Percentiles rank a stretch among this genome's conserved stretches.
Evolutionary conservation across 2,329 filamentous ascomycete species (phyloP).

Genomic region (Lizonia empirigonia): DNA sequence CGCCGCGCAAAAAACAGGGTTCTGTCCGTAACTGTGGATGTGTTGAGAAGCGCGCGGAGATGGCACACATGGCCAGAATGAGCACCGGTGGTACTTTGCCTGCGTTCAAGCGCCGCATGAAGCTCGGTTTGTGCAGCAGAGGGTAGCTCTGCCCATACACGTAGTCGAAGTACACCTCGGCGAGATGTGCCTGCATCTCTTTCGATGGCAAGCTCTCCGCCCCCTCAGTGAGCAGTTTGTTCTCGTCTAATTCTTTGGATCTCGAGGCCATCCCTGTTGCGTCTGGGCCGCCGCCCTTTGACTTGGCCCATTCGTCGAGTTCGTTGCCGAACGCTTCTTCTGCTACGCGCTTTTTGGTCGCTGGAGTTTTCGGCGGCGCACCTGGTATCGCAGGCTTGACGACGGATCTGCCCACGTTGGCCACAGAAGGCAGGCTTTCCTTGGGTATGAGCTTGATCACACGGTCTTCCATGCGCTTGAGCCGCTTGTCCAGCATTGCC

Average conservation of each 20-base stretch:
- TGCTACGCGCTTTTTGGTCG: conserved; percentile 76
- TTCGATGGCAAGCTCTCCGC: conserved; percentile 79
- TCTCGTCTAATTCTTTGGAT: conserved; percentile 68
- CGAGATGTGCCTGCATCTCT: conserved; percentile 90
- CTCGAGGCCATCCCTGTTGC: conserved; percentile 57
- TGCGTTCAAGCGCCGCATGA: conserved; percentile 83
- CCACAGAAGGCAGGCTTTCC: conserved; percentile 72
- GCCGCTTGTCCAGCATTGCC: conserved; percentile 95
- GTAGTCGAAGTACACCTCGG: conserved; percentile 94
- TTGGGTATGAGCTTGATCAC: conserved; percentile 96
- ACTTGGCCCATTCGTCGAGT: conserved; percentile 78
- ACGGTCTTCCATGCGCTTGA: conserved; percentile 97
- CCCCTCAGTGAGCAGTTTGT: conserved; percentile 79
- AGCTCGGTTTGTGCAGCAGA: conserved; percentile 93
- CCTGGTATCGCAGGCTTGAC: conserved; percentile 78
- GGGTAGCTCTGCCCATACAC: conserved; percentile 96
- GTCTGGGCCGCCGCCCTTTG: conserved; percentile 57
- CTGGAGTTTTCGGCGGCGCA: conserved; percentile 60
- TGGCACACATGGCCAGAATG: conserved; percentile 89
- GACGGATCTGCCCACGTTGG: conserved; percentile 74
- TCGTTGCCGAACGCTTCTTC: conserved; percentile 88
- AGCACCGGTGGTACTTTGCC: conserved; percentile 86
- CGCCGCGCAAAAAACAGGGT: conserved; percentile 83
- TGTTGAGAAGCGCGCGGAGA: conserved; percentile 92
- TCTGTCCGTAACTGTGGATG: conserved; percentile 79